A percentile compares a stretch with the other conserved stretches of the same genome.
Conservation (phyloP, 306 rosid genomes). For the Arachis stenosperma region DNA sequence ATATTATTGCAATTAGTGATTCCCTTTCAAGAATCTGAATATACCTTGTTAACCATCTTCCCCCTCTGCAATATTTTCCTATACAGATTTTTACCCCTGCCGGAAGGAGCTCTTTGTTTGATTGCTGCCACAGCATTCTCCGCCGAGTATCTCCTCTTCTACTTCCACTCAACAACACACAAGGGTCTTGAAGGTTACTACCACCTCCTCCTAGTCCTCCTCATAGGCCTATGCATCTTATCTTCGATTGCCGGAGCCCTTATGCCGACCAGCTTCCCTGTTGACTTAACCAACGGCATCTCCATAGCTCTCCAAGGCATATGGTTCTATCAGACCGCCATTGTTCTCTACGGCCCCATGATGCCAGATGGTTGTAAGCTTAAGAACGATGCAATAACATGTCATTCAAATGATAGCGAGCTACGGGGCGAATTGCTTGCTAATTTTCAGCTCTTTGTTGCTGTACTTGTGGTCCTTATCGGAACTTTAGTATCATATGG, state of each 20-base stretch:
- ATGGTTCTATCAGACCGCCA: constrained; percentile 98
- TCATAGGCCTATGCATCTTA: constrained; percentile 73
- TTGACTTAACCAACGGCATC: constrained; percentile 70
- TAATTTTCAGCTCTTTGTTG: constrained; percentile 77
- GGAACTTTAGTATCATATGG: constrained; percentile 61
- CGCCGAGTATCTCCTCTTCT: constrained; percentile 87
- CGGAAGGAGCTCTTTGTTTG: constrained; percentile 80
- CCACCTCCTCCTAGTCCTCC: constrained; percentile 79
- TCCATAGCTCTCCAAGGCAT: constrained; percentile 90
- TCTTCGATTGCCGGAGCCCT: constrained; percentile 71
- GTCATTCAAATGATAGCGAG: constrained; percentile 73
- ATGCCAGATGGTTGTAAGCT: constrained; percentile 85
- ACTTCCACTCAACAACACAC: constrained; percentile 91
- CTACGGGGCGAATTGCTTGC: constrained; percentile 88
- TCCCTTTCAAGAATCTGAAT: constrained; percentile 6
- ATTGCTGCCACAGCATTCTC: constrained; percentile 79
- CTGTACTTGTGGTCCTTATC: constrained; percentile 61
- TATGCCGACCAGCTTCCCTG: constrained; percentile 80
- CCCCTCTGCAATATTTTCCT: constrained; percentile 15
- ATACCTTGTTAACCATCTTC: constrained; percentile 30
- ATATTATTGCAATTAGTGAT: neutral
- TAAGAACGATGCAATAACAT: constrained; percentile 47
- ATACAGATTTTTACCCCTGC: constrained; percentile 69
- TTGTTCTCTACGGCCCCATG: constrained; percentile 94
- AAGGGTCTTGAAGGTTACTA: constrained; percentile 92